Percentiles rank a stretch among this genome's conserved stretches.
These are phyloP conservation scores for Ophiocordyceps unilateralis DNA, from an alignment of 2,329 filamentous ascomycete genomes.

Conservation along the genomic window DNA sequence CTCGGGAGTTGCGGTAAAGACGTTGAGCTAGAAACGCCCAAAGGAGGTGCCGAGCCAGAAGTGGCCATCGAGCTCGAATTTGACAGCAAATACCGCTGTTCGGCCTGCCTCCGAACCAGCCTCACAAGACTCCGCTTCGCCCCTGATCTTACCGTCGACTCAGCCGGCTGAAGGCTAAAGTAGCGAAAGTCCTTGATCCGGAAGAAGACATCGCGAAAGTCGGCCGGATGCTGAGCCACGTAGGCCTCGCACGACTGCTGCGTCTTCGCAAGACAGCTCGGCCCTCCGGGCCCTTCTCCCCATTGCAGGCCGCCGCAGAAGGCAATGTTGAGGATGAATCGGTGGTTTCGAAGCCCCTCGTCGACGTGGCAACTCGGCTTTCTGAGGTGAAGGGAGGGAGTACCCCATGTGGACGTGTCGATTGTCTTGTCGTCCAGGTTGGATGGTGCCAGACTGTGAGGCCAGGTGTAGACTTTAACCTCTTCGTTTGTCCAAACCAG, in stretches of 20 bases:
- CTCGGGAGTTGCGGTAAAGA: too few relatives aligned
- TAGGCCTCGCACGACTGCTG: neutral
- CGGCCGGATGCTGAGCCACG: neutral
- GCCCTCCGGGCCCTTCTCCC: neutral
- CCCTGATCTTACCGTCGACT: neutral
- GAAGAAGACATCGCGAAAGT: conserved; percentile 1
- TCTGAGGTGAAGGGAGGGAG: neutral
- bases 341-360: neutral
- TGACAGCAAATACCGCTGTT: neutral
- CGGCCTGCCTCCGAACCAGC: neutral
- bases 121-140: neutral
- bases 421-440: conserved; percentile 7
- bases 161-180: neutral
- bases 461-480: conserved; percentile 21
- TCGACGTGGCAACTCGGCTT: conserved; percentile 1
- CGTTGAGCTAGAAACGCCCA: too few relatives aligned
- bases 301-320: neutral
- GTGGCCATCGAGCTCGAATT: neutral
- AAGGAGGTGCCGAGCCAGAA: too few relatives aligned
- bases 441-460: conserved; percentile 8
- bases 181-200: conserved; percentile 1
- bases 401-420: conserved; percentile 1
- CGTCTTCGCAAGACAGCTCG: neutral
- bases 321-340: conserved; percentile 1
- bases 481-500: conserved; percentile 18